Base-by-base conservation (phyloP, 2,329 filamentous ascomycete species). In the Ceratocystis colombiana region DNA sequence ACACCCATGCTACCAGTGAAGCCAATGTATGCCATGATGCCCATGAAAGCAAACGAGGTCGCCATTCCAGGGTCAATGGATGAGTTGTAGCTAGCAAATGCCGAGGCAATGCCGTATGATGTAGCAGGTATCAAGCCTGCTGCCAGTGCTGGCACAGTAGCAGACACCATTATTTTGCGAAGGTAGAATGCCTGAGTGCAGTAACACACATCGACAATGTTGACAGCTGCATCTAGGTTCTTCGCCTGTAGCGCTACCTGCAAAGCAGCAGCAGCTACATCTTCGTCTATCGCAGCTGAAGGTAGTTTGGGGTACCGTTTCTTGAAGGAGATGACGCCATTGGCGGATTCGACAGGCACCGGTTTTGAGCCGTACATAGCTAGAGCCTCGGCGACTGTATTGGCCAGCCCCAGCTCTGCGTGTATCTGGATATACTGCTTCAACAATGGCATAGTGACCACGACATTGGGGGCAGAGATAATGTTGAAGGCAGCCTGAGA, bases 321-420 rank as follows among this genome's bases (percentile, higher is more conserved):
- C 48, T 66, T 68, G 64, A 65, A 69, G 1, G 37, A 37, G 22
- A 66, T 45, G 33, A 37, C 44, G 44, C 20, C 37, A 12, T 41
- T 57, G 15, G 65, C 65, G 22, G 63, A 57, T 15, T 67, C 55
- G 30, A 81, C 76, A 1, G 91, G 88, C 69, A 85, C 79, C 8
- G 89, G 88, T 75, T 97, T 99, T 71, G 84, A 84, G 62, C 90
- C 89, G 74, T 93, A 97, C 64, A 96, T 80, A 66, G 86, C 79
- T 72, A 99, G 88, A 53, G 91, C 84, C 68, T 87, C 83, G 5
- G 93, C 90, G 69, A 97, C 83, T 57, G 88, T 86, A 70, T 89
- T 84, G 2, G 90, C 86, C 66, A 82, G 85, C 68, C 85, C 83
- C 55, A 97, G 82, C 10, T 86, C 80, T 33, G 86, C 80, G 74